Percentiles rank a stretch among this genome's conserved stretches.
phyloP scores from a whole-genome alignment of 768 basidiomycete genomes.

The Lactifluus piperatus region DNA sequence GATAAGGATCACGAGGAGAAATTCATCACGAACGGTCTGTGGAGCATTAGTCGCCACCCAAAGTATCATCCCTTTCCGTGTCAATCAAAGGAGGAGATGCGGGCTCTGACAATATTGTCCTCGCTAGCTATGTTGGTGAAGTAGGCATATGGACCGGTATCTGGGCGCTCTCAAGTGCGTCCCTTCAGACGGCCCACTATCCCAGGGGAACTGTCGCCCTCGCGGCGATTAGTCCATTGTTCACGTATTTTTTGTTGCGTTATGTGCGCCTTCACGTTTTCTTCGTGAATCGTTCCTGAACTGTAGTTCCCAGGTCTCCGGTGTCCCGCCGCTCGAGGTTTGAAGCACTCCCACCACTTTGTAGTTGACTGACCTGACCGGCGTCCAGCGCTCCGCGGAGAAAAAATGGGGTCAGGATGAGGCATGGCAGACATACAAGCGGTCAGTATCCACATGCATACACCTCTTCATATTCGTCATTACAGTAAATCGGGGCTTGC shows the following conservation, averaged over 20 bases:
- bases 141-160: conserved; percentile 63
- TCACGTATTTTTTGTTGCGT: conserved; percentile 53
- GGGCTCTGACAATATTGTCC: background rate
- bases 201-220: conserved; percentile 37
- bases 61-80: conserved; percentile 41
- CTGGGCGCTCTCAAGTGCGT: conserved; percentile 45
- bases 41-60: conserved; percentile 61
- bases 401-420: conserved; percentile 47
- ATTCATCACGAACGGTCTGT: conserved; percentile 48
- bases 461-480: background rate
- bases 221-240: conserved; percentile 49
- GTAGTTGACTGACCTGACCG: background rate
- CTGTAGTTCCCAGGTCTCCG: conserved; percentile 38
- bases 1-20: conserved; percentile 59
- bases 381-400: conserved; percentile 34
- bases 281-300: background rate
- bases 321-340: conserved; percentile 63
- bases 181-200: conserved; percentile 38
- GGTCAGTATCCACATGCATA: conserved; percentile 28
- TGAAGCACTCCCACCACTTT: background rate
- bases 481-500: background rate
- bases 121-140: conserved; percentile 60
- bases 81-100: no score
- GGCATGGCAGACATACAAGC: conserved; percentile 51
- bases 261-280: conserved; percentile 32